Percentiles rank a stretch among this genome's conserved stretches.
Evolutionary conservation across 768 basidiomycete genomes (phyloP).

Genomic region (Russula sp.): DNA sequence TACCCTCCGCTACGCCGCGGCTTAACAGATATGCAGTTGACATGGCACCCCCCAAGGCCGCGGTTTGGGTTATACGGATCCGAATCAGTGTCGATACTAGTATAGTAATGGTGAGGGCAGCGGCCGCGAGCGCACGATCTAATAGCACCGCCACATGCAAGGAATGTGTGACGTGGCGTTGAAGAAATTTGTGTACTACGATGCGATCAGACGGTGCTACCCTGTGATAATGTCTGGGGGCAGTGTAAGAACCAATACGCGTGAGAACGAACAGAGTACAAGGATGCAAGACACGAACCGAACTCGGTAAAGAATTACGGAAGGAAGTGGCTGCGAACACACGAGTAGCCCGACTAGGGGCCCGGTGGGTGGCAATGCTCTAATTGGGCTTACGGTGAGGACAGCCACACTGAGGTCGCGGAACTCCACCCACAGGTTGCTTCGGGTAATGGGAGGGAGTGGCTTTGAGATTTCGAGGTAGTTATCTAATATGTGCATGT

Average conservation of each 20-base stretch:
- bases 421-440: slow-evolving; percentile 48
- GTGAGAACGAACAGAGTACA: slow-evolving; percentile 13
- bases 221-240: slow-evolving; percentile 73
- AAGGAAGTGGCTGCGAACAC: slow-evolving; percentile 19
- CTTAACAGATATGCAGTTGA: slow-evolving; percentile 91
- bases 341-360: neutral
- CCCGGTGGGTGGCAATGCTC: too few relatives aligned
- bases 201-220: slow-evolving; percentile 98
- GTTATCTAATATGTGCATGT: slow-evolving; percentile 38
- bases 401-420: slow-evolving; percentile 34
- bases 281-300: slow-evolving; percentile 46
- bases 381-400: too few relatives aligned
- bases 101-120: slow-evolving; percentile 93
- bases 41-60: slow-evolving; percentile 79
- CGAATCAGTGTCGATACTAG: slow-evolving; percentile 74
- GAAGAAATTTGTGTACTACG: slow-evolving; percentile 82
- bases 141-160: slow-evolving; percentile 85
- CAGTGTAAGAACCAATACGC: neutral
- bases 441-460: slow-evolving; percentile 42
- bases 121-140: slow-evolving; percentile 98
- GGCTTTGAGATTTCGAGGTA: slow-evolving; percentile 46
- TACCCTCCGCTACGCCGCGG: slow-evolving; percentile 76
- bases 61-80: slow-evolving; percentile 91
- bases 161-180: slow-evolving; percentile 66
- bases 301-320: slow-evolving; percentile 77